Evolutionary conservation across 441 rosid species (phyloP), one percentile per base, ranked within the genome.

Genomic region (Populus hybrid): DNA sequence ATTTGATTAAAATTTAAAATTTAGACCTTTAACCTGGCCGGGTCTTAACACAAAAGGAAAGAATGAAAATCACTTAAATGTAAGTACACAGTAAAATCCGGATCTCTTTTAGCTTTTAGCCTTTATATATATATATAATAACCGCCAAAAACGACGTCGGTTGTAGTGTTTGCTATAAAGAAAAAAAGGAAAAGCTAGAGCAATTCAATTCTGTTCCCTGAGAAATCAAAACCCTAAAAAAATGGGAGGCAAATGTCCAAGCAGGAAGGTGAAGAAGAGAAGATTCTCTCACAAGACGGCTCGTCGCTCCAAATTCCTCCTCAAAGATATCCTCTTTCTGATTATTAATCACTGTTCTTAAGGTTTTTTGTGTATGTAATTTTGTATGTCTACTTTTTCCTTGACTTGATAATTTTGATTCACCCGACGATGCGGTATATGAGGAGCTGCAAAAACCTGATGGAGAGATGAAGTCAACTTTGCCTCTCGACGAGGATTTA

Each of bases 241-340:
- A 68, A 91, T 93, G 94, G 99, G 97, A 38, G 90, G 90, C 67
- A 96, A 93, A 77, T 96, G 97, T 68, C 99, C 98, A 2, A 90
- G 90, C 82, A 88, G 98, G 86, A 94, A 94, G 79, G 97, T 94
- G 77, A 96, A 93, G 94, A 96, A 91, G 93, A 87, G 99, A 86
- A 87, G 97, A 74, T 87, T 81, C 83, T 93, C 98, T 67, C 99
- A 94, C 87, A 96, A 94, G 82, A 84, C 95, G 16, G 95, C 93
- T 80, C 94, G 98, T 30, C 91, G 93, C 46, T 78, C 91, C 82
- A 96, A 93, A 81, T 94, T 96, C 82, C 90, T 86, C 74, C 77
- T 87, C 46, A 96, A 94, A 89, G 96, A 90, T 93, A 90, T 90
- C 94, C 94, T 93, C 86, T 77, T 77, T 53, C 1, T 16, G 16